These are phyloP conservation scores for Thymus mandschuricus DNA, from an alignment of 257 asterid species.

Conservation along the genomic window DNA sequence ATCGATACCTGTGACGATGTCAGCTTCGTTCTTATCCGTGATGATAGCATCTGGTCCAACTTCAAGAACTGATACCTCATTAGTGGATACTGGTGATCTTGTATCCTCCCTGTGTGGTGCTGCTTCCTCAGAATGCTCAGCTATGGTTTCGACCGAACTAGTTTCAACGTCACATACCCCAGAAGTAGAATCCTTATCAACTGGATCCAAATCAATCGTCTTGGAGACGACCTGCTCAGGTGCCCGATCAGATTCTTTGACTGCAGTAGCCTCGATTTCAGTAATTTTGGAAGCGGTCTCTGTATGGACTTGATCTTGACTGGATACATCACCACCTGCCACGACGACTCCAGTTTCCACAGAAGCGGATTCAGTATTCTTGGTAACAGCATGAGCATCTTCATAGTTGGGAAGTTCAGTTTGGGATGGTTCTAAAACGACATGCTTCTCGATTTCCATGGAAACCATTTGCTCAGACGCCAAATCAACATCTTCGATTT, in stretches of 20 bases:
- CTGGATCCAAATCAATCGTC: constrained; percentile 31
- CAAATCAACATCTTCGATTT: constrained; percentile 9
- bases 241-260: constrained; percentile 32
- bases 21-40: constrained; percentile 37
- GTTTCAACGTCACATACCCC: constrained; percentile 42
- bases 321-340: constrained; percentile 13
- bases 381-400: constrained; percentile 32
- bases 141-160: constrained; percentile 25
- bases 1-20: constrained; percentile 24
- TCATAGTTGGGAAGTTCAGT: constrained; percentile 23
- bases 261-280: constrained; percentile 39
- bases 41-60: constrained; percentile 36
- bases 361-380: constrained; percentile 34
- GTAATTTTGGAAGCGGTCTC: constrained; percentile 19
- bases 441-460: constrained; percentile 13
- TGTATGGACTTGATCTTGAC: constrained; percentile 25
- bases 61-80: constrained; percentile 41
- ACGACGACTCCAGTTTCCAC: constrained; percentile 21
- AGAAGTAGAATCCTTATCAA: constrained; percentile 9
- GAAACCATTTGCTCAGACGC: constrained; percentile 15
- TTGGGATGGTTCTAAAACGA: constrained; percentile 19
- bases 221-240: constrained; percentile 2
- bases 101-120: constrained; percentile 23
- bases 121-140: constrained; percentile 25
- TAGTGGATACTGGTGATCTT: constrained; percentile 21